A percentile compares a stretch with the other conserved stretches of the same genome.
Evolutionary conservation across 495 filamentous ascomycete species (phyloP).

Genomic region (Pyronema domesticum): DNA sequence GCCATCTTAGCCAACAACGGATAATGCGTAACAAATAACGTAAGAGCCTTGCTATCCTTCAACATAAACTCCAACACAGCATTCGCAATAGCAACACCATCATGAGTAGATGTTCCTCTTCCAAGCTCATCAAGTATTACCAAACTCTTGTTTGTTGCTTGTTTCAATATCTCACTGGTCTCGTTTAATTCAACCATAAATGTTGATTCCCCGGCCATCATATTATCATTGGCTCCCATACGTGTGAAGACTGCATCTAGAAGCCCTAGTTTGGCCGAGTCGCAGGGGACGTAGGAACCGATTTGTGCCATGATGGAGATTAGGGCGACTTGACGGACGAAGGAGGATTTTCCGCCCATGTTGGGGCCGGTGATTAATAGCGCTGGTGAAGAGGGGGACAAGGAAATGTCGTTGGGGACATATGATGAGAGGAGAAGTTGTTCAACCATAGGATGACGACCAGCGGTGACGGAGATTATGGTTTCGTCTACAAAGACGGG

Average conservation of each 20-base stretch:
- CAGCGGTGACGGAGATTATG: conserved; percentile 48
- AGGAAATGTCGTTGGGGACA: conserved; percentile 73
- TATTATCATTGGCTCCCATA: conserved; percentile 94
- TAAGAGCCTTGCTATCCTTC: conserved; percentile 52
- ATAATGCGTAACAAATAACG: conserved; percentile 94
- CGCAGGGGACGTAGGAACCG: conserved; percentile 81
- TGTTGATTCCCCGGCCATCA: conserved; percentile 81
- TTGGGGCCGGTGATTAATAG: conserved; percentile 91
- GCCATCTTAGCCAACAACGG: conserved; percentile 62
- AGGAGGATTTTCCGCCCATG: conserved; percentile 95
- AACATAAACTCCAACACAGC: conserved; percentile 75
- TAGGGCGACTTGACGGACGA: conserved; percentile 80
- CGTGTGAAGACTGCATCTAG: conserved; percentile 86
- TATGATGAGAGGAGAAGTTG: conserved; percentile 72
- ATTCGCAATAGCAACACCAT: conserved; percentile 90
- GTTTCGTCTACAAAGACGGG: conserved; percentile 45
- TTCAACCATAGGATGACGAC: conserved; percentile 93
- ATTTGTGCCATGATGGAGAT: conserved; percentile 89
- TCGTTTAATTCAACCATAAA: conserved; percentile 97
- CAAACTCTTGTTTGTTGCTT: conserved; percentile 60
- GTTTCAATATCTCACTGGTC: conserved; percentile 75
- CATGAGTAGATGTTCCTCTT: conserved; percentile 79
- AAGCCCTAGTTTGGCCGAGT: conserved; percentile 54
- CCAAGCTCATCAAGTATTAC: conserved; percentile 94
- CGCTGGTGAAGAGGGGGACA: conserved; percentile 40